Base-by-base conservation (phyloP, 2,329 filamentous ascomycete species). In the Achaetomium macrosporum region DNA sequence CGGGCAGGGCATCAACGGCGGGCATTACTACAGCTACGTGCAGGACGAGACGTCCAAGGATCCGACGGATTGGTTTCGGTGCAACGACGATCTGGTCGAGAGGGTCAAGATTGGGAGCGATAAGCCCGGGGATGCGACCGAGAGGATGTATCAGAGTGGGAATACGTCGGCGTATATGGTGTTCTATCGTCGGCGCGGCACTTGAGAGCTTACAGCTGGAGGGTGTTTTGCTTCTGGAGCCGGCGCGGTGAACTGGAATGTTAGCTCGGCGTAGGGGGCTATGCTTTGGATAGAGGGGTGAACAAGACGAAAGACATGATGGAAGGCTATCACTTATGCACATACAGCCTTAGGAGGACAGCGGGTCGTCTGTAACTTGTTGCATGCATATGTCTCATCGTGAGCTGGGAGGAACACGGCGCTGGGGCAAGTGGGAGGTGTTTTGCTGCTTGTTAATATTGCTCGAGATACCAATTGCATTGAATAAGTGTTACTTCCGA, bases 21-120 rank as follows among this genome's bases (percentile, higher is more conserved):
- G 91, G 0, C 91, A 96, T 69, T 96, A 96, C 67, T 84, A 85
- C 49, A 79, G 84, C 3, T 83, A 87, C 53, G 80, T 87, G 56
- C 79, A 80, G 42, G 81, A 85, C 61, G 74, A 76, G 36, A 74
- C 73, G 36, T 68, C 68, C 13, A 65, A 68, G 36, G 68, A 75
- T 53, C 69, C 68, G 5, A 69, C 68, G 33, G 68, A 66, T 19
- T 82, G 79, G 79, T 70, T 72, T 55, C 62, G 68, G 54, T 78
- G 74, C 61, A 74, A 80, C 55, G 79, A 83, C 57, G 61, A 62
- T 15, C 53, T 54, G 1, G 70, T 77, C 5, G 68, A 62, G 11
- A 67, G 67, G 47, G 68, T 76, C n/a, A 70, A 69, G 46, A 71
- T 76, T 45, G 73, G 71, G 16, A 66, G 66, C 15, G 65, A 65